phyloP scores from a whole-genome alignment of 208 protist species.

The Wallacemonas sp. region DNA sequence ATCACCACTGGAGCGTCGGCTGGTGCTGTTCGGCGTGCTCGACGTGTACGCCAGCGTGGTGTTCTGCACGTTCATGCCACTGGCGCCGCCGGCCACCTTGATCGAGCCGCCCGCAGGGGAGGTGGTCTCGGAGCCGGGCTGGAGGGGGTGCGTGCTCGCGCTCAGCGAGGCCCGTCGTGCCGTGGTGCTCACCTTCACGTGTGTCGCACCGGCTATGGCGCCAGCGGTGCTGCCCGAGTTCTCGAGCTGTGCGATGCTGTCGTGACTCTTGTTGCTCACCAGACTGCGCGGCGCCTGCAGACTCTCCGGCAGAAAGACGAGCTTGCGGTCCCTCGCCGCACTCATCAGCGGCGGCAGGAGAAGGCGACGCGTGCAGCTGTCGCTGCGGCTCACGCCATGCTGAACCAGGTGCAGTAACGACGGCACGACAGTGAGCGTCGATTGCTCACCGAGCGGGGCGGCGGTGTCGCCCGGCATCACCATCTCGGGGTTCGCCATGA shows the following conservation, averaged over 20 bases:
- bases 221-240: not conserved
- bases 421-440: conserved; percentile 63
- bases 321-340: conserved; percentile 7
- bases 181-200: conserved; percentile 1
- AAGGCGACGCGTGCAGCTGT: conserved; percentile 4
- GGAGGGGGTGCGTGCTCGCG: not conserved
- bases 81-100: not conserved
- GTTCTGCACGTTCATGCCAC: not conserved
- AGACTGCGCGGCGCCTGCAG: not conserved
- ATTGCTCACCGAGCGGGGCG: conserved; percentile 6
- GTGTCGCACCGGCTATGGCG: not conserved
- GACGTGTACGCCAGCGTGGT: not conserved
- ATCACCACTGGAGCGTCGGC: not conserved
- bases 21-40: not conserved
- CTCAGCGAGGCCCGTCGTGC: conserved; percentile 26
- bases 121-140: not conserved
- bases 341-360: conserved; percentile 2
- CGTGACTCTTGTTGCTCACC: not conserved
- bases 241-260: not conserved
- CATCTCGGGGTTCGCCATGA: conserved; percentile 50
- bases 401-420: conserved; percentile 63
- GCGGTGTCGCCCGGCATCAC: conserved; percentile 26
- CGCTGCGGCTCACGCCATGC: conserved; percentile 33
- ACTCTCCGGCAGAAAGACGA: not conserved
- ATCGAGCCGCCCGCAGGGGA: not conserved